These are phyloP conservation scores for Discostella pseudostelligera DNA, from an alignment of 108 stramenopile species.

Conservation along the genomic window DNA sequence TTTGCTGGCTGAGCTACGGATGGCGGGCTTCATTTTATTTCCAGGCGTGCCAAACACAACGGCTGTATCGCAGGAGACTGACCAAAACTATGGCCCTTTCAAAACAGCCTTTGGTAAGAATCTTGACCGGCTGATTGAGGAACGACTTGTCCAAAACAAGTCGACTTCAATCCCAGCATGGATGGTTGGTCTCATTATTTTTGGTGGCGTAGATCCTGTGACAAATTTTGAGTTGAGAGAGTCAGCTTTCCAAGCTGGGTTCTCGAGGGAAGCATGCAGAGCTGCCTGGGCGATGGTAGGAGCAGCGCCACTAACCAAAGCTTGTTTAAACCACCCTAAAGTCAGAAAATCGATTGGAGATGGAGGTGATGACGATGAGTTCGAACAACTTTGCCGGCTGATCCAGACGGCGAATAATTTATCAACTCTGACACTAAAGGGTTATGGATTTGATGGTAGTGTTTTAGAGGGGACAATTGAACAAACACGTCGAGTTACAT, in stretches of 20 bases:
- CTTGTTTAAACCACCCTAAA: neutral
- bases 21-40: constrained; percentile 8
- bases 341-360: neutral
- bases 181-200: constrained; percentile 10
- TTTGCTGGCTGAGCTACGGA: neutral
- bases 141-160: neutral
- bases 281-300: constrained; percentile 10
- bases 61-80: constrained; percentile 14
- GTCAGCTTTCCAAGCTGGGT: neutral
- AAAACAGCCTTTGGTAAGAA: constrained; percentile 1
- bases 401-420: constrained; percentile 8
- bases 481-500: no score
- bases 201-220: constrained; percentile 18
- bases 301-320: neutral
- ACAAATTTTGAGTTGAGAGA: neutral
- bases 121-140: neutral
- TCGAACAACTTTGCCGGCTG: neutral
- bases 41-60: constrained; percentile 20
- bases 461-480: neutral
- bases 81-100: constrained; percentile 21
- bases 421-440: neutral
- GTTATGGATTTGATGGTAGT: neutral
- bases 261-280: neutral
- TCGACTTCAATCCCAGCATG: constrained; percentile 1
- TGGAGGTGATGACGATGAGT: neutral